Percentiles rank a stretch among this genome's conserved stretches.
phyloP scores from a whole-genome alignment of 1,284 basidiomycete genomes.

The Sanghuangporus baumii region DNA sequence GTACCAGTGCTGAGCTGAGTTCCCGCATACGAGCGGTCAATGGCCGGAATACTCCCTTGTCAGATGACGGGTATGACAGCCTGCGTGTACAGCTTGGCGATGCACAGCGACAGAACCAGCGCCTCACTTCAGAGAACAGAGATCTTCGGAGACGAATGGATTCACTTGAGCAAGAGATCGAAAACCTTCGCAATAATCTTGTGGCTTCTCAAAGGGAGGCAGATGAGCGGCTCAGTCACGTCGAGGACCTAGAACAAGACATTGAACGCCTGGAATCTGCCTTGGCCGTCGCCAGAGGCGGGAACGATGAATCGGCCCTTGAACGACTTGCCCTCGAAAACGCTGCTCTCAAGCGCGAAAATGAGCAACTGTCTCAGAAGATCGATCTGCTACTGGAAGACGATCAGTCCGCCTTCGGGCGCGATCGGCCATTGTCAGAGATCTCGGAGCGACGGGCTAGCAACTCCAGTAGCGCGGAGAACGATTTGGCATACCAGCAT shows the following conservation, averaged over 20 bases:
- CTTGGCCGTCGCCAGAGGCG: constrained; percentile 68
- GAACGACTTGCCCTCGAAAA: constrained; percentile 79
- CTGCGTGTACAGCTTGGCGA: constrained; percentile 66
- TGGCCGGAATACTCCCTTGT: constrained; percentile 75
- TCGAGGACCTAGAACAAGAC: constrained; percentile 76
- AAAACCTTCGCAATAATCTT: constrained; percentile 67
- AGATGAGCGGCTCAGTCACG: constrained; percentile 67
- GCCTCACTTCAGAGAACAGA: constrained; percentile 65
- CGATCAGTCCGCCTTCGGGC: constrained; percentile 64
- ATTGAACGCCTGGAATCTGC: constrained; percentile 75
- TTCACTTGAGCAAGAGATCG: constrained; percentile 68
- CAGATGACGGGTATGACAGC: constrained; percentile 60
- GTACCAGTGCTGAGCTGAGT: constrained; percentile 50
- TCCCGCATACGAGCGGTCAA: constrained; percentile 59
- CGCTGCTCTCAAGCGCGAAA: constrained; percentile 70
- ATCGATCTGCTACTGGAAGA: constrained; percentile 81
- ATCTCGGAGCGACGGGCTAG: constrained; percentile 61
- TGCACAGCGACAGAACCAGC: constrained; percentile 66
- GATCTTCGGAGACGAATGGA: constrained; percentile 74
- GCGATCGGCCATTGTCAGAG: constrained; percentile 56
- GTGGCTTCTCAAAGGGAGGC: constrained; percentile 68
- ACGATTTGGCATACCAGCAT: constrained; percentile 65
- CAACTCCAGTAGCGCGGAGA: constrained; percentile 71
- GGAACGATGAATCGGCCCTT: constrained; percentile 60
- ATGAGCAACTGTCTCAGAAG: constrained; percentile 81